Evolutionary conservation across 2,329 filamentous ascomycete genomes (phyloP).

Genomic region (Ophiostoma pallidulum): DNA sequence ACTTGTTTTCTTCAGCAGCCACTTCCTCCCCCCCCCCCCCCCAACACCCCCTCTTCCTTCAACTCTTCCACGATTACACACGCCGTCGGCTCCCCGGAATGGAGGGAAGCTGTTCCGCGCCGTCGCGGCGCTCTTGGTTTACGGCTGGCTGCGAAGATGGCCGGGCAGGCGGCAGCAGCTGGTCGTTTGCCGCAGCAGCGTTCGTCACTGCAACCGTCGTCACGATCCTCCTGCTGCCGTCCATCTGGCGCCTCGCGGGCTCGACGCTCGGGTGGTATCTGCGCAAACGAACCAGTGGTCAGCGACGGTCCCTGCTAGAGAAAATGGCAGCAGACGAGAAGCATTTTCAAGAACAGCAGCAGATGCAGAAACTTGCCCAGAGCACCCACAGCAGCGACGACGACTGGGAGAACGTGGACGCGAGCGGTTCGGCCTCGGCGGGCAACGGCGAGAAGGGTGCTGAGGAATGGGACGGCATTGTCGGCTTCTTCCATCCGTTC

Average conservation of each 20-base stretch:
- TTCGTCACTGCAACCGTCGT: slow-evolving; percentile 17
- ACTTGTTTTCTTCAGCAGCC: too few species aligned
- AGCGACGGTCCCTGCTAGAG: slow-evolving; percentile 47
- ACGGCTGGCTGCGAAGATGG: background rate
- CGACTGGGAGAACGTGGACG: slow-evolving; percentile 62
- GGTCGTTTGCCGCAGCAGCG: background rate
- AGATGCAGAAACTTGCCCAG: slow-evolving; percentile 21
- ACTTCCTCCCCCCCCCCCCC: too few species aligned
- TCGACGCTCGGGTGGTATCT: slow-evolving; percentile 49
- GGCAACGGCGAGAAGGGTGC: slow-evolving; percentile 32
- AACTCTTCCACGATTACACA: too few species aligned
- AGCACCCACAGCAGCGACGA: slow-evolving; percentile 37
- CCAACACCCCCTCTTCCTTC: too few species aligned
- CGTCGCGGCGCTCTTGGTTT: slow-evolving; percentile 1
- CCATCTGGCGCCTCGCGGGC: slow-evolving; percentile 32
- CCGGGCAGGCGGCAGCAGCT: background rate
- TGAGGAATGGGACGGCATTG: slow-evolving; percentile 68
- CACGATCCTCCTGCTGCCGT: slow-evolving; percentile 25
- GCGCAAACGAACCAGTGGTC: slow-evolving; percentile 52
- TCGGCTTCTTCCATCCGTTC: slow-evolving; percentile 97
- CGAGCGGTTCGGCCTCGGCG: slow-evolving; percentile 29
- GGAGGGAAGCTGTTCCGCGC: background rate
- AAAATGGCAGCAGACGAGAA: slow-evolving; percentile 39
- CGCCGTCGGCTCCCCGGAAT: background rate
- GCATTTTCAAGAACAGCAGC: slow-evolving; percentile 27